phyloP scores from a whole-genome alignment of 306 rosid genomes.

The Dalbergia oliveri region DNA sequence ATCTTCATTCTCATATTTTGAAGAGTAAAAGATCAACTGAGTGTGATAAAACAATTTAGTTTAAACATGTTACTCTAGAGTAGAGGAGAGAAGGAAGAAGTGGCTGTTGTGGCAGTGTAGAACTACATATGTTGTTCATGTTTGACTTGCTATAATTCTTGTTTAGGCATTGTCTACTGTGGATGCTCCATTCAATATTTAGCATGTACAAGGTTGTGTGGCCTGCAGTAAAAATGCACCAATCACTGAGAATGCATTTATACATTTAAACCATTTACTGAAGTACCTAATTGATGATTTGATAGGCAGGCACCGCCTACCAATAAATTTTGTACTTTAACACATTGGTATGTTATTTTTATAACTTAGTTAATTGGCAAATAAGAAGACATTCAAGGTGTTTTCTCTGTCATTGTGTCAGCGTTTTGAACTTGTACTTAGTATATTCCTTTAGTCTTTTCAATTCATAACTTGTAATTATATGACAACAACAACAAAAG shows the following conservation, averaged over 20 bases:
- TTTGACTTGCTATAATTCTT: not conserved
- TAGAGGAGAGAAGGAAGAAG: not conserved
- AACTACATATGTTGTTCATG: not conserved
- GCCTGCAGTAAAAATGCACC: not conserved
- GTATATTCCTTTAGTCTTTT: not conserved
- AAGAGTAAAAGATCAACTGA: slow-evolving; percentile 25
- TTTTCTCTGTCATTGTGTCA: too few relatives aligned
- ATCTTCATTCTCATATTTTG: slow-evolving; percentile 9
- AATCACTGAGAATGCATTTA: not conserved
- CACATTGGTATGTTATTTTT: too few relatives aligned
- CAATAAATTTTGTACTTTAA: not conserved
- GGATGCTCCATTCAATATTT: not conserved
- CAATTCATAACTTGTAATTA: too few relatives aligned
- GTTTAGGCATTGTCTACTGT: not conserved
- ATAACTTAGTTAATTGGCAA: too few relatives aligned
- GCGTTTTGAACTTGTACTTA: too few relatives aligned
- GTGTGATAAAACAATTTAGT: not conserved
- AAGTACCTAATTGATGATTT: not conserved
- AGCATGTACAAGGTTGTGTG: not conserved
- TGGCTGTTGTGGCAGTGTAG: not conserved
- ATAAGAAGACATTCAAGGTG: too few relatives aligned
- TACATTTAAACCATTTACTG: not conserved
- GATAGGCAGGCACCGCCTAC: not conserved
- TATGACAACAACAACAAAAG: too few relatives aligned
- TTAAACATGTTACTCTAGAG: slow-evolving; percentile 24